Conservation (phyloP, 2,329 filamentous ascomycete genomes). For the Colletotrichum melonis region DNA sequence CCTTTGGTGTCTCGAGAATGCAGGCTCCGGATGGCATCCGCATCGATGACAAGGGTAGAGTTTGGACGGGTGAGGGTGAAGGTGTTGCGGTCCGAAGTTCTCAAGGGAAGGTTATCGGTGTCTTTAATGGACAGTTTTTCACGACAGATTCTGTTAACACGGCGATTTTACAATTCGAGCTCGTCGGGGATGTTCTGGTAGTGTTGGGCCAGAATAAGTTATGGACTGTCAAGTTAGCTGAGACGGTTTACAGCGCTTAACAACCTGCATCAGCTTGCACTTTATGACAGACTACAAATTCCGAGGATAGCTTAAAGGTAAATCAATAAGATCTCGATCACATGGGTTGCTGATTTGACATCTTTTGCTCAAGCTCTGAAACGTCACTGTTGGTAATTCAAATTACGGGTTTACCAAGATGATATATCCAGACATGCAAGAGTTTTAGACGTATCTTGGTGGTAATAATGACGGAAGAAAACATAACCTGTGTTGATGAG, state of each 20-base stretch:
- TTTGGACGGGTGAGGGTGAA: neutral
- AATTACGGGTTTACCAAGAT: too few relatives aligned
- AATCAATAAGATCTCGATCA: too few relatives aligned
- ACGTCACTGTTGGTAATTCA: too few relatives aligned
- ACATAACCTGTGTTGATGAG: too few relatives aligned
- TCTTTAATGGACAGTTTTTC: neutral
- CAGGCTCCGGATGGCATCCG: neutral
- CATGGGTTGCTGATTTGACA: too few relatives aligned
- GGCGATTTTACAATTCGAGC: neutral
- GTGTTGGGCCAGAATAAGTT: neutral
- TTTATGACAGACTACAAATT: too few relatives aligned
- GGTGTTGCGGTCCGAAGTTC: neutral
- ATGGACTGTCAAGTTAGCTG: neutral
- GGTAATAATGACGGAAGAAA: too few relatives aligned
- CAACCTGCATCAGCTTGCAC: too few relatives aligned
- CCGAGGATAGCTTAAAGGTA: too few relatives aligned
- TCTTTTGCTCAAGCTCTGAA: too few relatives aligned
- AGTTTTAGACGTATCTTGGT: too few relatives aligned
- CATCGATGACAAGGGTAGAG: neutral
- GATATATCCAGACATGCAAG: too few relatives aligned
- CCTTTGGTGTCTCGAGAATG: neutral
- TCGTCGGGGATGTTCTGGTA: neutral
- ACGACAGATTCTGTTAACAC: neutral
- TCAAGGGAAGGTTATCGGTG: neutral
- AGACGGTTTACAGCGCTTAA: neutral